Evolutionary conservation across 805 yeast genomes (phyloP).

Genomic region (Pichia scutulata): DNA sequence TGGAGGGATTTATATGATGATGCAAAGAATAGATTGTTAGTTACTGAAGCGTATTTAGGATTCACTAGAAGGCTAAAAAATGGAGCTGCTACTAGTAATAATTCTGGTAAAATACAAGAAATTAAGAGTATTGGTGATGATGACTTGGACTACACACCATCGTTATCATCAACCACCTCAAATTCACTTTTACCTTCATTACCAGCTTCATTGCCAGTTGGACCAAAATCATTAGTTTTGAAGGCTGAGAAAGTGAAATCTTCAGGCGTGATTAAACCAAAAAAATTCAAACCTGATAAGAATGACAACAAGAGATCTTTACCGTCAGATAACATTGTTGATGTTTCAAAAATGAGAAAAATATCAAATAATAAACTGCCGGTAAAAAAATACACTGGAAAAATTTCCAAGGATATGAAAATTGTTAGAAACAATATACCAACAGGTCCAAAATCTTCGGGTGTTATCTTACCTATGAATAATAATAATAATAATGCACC

Average conservation of each 20-base stretch:
- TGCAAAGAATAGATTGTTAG: constrained; percentile 44
- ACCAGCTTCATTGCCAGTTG: background rate
- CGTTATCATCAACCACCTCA: background rate
- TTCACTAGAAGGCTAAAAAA: constrained; percentile 15
- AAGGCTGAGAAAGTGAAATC: background rate
- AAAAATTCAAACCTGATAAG: background rate
- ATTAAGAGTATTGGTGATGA: background rate
- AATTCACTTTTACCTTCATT: background rate
- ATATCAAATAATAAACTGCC: background rate
- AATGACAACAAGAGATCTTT: background rate
- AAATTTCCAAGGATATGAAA: constrained; percentile 3
- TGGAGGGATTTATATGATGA: constrained; percentile 68
- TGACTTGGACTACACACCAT: background rate
- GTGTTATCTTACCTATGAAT: background rate
- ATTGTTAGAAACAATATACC: background rate
- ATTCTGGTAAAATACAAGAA: background rate
- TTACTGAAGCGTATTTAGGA: constrained; percentile 19
- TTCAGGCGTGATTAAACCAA: constrained; percentile 1
- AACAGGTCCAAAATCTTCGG: background rate
- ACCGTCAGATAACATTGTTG: background rate
- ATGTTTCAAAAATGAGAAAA: background rate
- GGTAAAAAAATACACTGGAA: constrained; percentile 1
- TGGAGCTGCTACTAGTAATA: background rate
- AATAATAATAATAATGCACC: background rate
- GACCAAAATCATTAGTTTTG: background rate